Base-by-base conservation (phyloP, 352 stramenopile genomes). In the Globisporangium perplexum region DNA sequence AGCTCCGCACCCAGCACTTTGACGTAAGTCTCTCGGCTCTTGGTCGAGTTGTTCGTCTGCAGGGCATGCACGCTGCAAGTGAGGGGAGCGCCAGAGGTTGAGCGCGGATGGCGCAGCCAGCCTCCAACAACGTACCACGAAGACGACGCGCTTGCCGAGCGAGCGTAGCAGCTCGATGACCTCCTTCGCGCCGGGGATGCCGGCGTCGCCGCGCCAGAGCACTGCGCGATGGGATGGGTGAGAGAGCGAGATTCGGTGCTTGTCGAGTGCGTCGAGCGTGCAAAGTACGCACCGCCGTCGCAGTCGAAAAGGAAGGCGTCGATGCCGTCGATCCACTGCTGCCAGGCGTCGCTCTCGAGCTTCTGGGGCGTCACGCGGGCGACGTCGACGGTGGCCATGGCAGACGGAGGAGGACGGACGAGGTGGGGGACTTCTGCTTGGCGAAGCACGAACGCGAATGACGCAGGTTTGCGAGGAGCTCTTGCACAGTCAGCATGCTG, bases 11-110 rank as follows among this genome's bases (percentile, higher is more conserved):
- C 79, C n/a, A 93, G 73, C 59, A 91, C 91, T 66, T 88, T 85
- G 47, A 93, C 78, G 66, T 90, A 91, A 15, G 76, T 76, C 31
- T 86, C 78, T 57, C 83, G 69, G 54, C 69, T 87, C 63, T 86
- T 93, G 56, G 80, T 91, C 42, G 83, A 87, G 68, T 93, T 93
- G 67, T 93, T 91, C 38, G 83, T 93, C 83, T 93, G 35, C 0
- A 23, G 47, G 23, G 43, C 11, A 6, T 35, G 24, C 18, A n/a
- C 39, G 46, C n/a, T n/a, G n/a, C n/a, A n/a, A n/a, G n/a, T n/a
- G n/a, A n/a, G n/a, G n/a, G n/a, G n/a, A n/a, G n/a, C n/a, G n/a
- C n/a, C n/a, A n/a, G n/a, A n/a, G n/a, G n/a, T n/a, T n/a, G n/a
- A n/a, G n/a, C n/a, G n/a, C n/a, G n/a, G n/a, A n/a, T n/a, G n/a